Conservation (phyloP, 2,329 filamentous ascomycete species). For the Cyphellophora europaea region DNA sequence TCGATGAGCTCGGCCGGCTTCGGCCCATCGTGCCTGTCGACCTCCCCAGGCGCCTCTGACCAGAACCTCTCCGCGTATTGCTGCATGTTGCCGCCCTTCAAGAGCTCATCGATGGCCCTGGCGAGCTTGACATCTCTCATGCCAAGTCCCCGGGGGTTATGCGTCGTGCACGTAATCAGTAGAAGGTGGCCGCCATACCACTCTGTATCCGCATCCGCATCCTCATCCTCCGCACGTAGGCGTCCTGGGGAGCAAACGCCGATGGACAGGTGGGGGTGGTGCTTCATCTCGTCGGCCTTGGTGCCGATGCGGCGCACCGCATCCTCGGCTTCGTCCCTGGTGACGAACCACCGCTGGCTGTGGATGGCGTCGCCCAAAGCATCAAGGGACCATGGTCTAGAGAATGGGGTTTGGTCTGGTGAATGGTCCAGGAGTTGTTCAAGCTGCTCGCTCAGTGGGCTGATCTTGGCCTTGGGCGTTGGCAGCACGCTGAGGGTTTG, state of each 20-base stretch:
- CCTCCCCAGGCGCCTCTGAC: too few species aligned
- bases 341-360: constrained; percentile 9
- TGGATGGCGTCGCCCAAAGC: constrained; percentile 14
- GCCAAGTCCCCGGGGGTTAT: constrained; percentile 16
- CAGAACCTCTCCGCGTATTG: too few species aligned
- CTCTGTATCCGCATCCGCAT: too few species aligned
- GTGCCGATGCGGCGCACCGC: constrained; percentile 8
- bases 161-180: constrained; percentile 19
- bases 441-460: too few species aligned
- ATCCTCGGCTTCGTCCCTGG: constrained; percentile 4
- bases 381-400: constrained; percentile 19
- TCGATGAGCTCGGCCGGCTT: too few species aligned
- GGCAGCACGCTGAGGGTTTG: too few species aligned
- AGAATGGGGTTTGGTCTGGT: too few species aligned
- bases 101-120: constrained; percentile 9
- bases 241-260: constrained; percentile 4
- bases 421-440: too few species aligned
- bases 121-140: constrained; percentile 16
- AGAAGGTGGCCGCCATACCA: constrained; percentile 1
- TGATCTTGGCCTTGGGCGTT: too few species aligned
- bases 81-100: too few species aligned
- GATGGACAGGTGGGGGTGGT: constrained; percentile 17
- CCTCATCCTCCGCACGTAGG: constrained; percentile 2
- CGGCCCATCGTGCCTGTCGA: too few species aligned
- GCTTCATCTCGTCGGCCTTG: constrained; percentile 12